Evolutionary conservation across 305 asterid species (phyloP), one percentile per base, ranked within the genome.

Genomic region (Ilex paraguariensis): DNA sequence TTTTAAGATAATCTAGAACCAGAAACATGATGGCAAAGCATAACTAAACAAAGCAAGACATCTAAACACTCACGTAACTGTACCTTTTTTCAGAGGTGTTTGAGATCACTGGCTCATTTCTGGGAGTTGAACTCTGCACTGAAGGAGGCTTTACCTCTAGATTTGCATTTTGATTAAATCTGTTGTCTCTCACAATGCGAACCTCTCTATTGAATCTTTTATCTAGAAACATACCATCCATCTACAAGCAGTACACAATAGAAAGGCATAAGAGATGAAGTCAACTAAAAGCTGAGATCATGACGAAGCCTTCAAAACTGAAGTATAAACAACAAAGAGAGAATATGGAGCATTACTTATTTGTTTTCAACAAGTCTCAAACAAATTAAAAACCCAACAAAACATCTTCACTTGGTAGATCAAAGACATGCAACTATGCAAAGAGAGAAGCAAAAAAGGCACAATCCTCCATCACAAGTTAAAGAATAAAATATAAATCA

Each of bases 101-200:
- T 58, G 86, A 57, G 57, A 73, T 67, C 56, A 10, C 79, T 73
- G 65, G 78, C 57, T 85, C 82, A 58, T 58, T 66, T 50, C 64
- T 71, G 52, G 88, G 62, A 61, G 80, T 66, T 62, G 94, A 75
- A 73, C 62, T 77, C 62, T 73, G 80, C 11, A 30, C 32, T 61
- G 73, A 81, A 71, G 77, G 81, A 71, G 79, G 74, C 77, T 83
- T 87, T 66, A 76, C 62, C 70, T 83, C 90, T 72, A 61, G 56
- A 70, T 64, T 64, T 53, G 79, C 70, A 70, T 73, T 77, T 59
- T 81, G 92, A 78, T 67, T 81, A 62, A 77, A 77, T 81, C 96
- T 90, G 69, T 88, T 93, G 79, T 93, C 99, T 66, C 95, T 84
- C 72, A 93, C 95, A 63, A 90, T 84, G 52, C 99, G 96, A 69